Evolutionary conservation across 2,329 filamentous ascomycete genomes (phyloP).

Genomic region (Pleurostoma richardsiae): DNA sequence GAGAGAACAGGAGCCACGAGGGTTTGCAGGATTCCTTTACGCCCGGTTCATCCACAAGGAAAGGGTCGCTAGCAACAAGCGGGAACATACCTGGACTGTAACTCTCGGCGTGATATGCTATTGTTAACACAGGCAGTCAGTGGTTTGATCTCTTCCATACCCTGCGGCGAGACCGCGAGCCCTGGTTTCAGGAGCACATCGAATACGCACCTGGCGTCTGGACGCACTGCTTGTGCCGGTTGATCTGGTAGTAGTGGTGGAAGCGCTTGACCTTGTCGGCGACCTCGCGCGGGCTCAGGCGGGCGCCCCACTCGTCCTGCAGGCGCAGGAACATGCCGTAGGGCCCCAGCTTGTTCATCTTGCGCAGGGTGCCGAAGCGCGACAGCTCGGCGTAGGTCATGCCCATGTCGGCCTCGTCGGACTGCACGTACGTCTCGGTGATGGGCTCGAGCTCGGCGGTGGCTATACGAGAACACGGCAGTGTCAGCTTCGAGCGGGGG

Average conservation of each 20-base stretch:
- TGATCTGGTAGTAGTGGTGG: slow-evolving; percentile 54
- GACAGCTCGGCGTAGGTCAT: slow-evolving; percentile 45
- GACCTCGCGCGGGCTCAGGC: slow-evolving; percentile 32
- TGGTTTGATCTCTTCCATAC: not conserved
- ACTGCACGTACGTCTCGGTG: slow-evolving; percentile 51
- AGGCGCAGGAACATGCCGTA: slow-evolving; percentile 34
- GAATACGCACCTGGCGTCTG: not conserved
- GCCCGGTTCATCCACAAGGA: no score
- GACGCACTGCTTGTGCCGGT: slow-evolving; percentile 53
- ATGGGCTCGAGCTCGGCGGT: slow-evolving; percentile 27
- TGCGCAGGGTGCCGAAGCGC: slow-evolving; percentile 30
- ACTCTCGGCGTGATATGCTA: not conserved
- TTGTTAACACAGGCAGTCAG: not conserved
- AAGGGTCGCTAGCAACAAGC: no score
- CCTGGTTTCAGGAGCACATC: not conserved
- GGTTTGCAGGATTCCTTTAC: not conserved
- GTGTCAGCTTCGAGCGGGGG: slow-evolving; percentile 7
- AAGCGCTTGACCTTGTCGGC: slow-evolving; percentile 41
- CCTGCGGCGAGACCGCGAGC: not conserved
- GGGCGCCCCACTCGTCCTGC: slow-evolving; percentile 36
- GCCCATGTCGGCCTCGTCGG: slow-evolving; percentile 46
- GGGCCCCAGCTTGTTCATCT: slow-evolving; percentile 34
- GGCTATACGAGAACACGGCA: slow-evolving; percentile 25
- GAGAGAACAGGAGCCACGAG: not conserved
- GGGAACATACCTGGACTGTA: no score